Percentiles rank a stretch among this genome's conserved stretches.
Evolutionary conservation across 768 basidiomycete species (phyloP).

Genomic region (Trametes elegans): DNA sequence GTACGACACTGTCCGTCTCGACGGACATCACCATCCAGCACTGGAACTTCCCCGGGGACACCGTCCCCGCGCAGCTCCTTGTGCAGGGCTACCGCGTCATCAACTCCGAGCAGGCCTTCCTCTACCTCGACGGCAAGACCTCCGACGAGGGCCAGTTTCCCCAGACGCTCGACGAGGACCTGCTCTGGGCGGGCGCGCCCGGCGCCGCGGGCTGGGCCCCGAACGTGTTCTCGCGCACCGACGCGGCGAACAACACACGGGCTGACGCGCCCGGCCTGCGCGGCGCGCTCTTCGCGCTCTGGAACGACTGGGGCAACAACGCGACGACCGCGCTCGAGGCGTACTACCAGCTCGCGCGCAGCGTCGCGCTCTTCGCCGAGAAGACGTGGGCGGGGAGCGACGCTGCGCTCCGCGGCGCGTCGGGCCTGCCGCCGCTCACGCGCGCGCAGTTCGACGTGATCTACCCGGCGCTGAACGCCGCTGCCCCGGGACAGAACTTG

Average conservation of each 20-base stretch:
- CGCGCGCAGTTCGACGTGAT: constrained; percentile 35
- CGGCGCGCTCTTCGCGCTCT: constrained; percentile 27
- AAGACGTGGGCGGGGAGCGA: constrained; percentile 44
- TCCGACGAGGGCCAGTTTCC: constrained; percentile 31
- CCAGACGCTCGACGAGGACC: constrained; percentile 33
- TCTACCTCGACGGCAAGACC: constrained; percentile 27
- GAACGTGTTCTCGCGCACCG: constrained; percentile 25
- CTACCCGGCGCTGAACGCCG: constrained; percentile 38
- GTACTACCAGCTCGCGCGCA: constrained; percentile 42
- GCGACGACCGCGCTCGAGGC: constrained; percentile 43
- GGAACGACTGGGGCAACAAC: constrained; percentile 46
- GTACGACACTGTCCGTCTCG: constrained; percentile 34
- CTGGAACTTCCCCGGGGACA: constrained; percentile 33
- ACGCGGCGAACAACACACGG: constrained; percentile 27
- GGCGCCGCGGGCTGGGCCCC: constrained; percentile 27
- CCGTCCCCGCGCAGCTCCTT: constrained; percentile 27
- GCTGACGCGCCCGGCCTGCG: constrained; percentile 22
- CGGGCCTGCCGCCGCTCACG: too few relatives aligned
- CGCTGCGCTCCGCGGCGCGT: constrained; percentile 32
- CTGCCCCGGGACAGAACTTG: constrained; percentile 43
- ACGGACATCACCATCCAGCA: constrained; percentile 45
- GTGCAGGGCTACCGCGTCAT: constrained; percentile 28
- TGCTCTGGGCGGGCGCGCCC: constrained; percentile 29
- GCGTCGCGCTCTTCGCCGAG: constrained; percentile 40
- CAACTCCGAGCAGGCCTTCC: constrained; percentile 27